A percentile compares a stretch with the other conserved stretches of the same genome.
phyloP scores from a whole-genome alignment of 2,329 filamentous ascomycete species.

The Purpureocillium lavendulum region DNA sequence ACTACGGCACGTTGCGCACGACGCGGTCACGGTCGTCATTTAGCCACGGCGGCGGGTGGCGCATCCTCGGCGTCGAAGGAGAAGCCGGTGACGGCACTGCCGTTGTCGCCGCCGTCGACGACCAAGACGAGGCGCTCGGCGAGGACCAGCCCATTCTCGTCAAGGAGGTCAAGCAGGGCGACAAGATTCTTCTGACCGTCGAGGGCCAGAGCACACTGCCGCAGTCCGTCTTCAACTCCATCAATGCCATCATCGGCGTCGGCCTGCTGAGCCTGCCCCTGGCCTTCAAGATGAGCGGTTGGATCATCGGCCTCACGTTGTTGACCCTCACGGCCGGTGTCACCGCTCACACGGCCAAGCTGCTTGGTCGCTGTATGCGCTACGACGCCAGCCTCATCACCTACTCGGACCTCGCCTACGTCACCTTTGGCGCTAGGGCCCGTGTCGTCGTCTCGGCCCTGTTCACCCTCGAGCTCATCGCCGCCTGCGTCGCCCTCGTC shows the following conservation, averaged over 20 bases:
- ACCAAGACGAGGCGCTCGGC: constrained; percentile 32
- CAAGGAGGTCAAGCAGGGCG: constrained; percentile 81
- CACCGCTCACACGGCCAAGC: constrained; percentile 77
- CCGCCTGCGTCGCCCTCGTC: constrained; percentile 80
- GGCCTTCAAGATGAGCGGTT: constrained; percentile 79
- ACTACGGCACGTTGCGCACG: constrained; percentile 43
- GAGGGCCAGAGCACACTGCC: constrained; percentile 92
- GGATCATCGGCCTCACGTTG: constrained; percentile 73
- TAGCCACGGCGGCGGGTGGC: constrained; percentile 23
- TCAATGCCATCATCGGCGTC: constrained; percentile 86
- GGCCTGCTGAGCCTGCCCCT: constrained; percentile 83
- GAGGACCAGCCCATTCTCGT: constrained; percentile 73
- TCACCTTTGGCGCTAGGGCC: constrained; percentile 78
- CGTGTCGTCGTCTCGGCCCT: constrained; percentile 75
- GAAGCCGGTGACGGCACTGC: constrained; percentile 16
- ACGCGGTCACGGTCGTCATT: constrained; percentile 36
- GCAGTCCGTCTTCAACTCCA: constrained; percentile 94
- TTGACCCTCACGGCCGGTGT: constrained; percentile 65
- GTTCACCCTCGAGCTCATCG: constrained; percentile 81
- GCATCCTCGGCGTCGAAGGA: constrained; percentile 24
- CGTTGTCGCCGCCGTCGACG: constrained; percentile 8
- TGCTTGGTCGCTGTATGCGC: constrained; percentile 83
- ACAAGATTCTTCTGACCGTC: constrained; percentile 73
- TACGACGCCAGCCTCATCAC: constrained; percentile 80
- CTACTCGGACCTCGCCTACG: constrained; percentile 87